A percentile compares a stretch with the other conserved stretches of the same genome.
phyloP scores from a whole-genome alignment of 2,329 filamentous ascomycete genomes.

The Hirsutella thompsonii region DNA sequence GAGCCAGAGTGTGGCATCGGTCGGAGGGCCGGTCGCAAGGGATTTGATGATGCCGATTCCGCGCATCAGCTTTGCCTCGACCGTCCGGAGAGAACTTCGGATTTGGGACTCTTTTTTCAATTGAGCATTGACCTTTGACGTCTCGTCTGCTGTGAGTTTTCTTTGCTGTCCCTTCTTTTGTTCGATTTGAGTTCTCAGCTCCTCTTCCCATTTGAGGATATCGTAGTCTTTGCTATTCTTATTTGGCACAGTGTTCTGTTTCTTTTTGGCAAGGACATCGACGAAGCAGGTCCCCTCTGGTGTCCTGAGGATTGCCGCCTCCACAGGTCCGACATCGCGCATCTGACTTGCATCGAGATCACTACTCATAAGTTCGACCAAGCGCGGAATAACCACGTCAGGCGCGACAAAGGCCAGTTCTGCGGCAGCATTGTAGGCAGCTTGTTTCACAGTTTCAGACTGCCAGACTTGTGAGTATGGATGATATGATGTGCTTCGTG shows the following conservation, averaged over 20 bases:
- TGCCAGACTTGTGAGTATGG: too few relatives aligned
- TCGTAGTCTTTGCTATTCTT: slow-evolving; percentile 95
- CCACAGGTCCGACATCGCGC: slow-evolving; percentile 63
- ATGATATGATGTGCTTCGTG: too few relatives aligned
- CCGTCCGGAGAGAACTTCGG: slow-evolving; percentile 53
- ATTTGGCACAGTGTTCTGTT: slow-evolving; percentile 54
- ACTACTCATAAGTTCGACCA: slow-evolving; percentile 59
- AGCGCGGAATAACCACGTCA: slow-evolving; percentile 59
- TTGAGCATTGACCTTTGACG: slow-evolving; percentile 81
- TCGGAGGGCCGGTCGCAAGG: slow-evolving; percentile 78
- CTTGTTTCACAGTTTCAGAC: slow-evolving; percentile 38
- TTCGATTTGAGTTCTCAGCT: slow-evolving; percentile 75
- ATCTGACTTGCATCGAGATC: slow-evolving; percentile 65
- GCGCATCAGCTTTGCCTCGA: slow-evolving; percentile 61
- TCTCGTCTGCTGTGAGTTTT: slow-evolving; percentile 83
- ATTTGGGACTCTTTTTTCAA: slow-evolving; percentile 77
- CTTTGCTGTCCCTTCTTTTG: slow-evolving; percentile 84
- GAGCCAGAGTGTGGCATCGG: slow-evolving; percentile 80
- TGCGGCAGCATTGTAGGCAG: slow-evolving; percentile 74
- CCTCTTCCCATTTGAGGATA: slow-evolving; percentile 93
- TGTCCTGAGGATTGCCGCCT: slow-evolving; percentile 86
- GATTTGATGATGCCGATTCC: slow-evolving; percentile 78
- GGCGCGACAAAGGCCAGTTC: slow-evolving; percentile 92
- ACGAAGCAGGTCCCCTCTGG: slow-evolving; percentile 80
- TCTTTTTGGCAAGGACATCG: slow-evolving; percentile 80